A percentile compares a stretch with the other conserved stretches of the same genome.
These are phyloP conservation scores for Raphanus sativus DNA, from an alignment of 345 rosid species.

Conservation along the genomic window DNA sequence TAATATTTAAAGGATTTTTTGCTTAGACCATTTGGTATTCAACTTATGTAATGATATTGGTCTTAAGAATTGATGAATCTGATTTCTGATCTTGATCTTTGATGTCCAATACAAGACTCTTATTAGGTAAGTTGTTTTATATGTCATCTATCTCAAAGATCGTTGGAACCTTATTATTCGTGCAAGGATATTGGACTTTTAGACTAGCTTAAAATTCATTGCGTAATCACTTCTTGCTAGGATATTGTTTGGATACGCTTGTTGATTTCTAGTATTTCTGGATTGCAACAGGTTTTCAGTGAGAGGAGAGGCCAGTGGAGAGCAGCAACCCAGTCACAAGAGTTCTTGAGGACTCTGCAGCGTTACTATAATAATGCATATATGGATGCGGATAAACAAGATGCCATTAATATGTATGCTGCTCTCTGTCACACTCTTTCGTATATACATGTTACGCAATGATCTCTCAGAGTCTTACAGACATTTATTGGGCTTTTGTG, in stretches of 20 bases:
- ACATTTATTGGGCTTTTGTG: conserved; percentile 6
- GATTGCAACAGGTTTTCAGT: conserved; percentile 69
- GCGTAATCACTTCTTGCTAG: background rate
- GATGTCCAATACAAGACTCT: background rate
- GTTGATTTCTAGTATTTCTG: conserved; percentile 27
- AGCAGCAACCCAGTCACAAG: conserved; percentile 98
- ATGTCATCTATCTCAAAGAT: background rate
- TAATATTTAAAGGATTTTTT: too few species aligned
- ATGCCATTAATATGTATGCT: conserved; percentile 87
- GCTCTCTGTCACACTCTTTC: conserved; percentile 24
- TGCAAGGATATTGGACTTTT: background rate
- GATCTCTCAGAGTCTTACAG: conserved; percentile 13
- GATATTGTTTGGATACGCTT: conserved; percentile 10
- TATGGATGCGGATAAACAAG: conserved; percentile 93
- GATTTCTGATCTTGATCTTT: background rate
- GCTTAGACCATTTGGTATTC: background rate
- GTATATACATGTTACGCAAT: conserved; percentile 16
- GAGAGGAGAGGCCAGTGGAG: conserved; percentile 97
- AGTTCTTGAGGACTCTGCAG: conserved; percentile 94
- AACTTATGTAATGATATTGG: background rate
- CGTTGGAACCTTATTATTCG: background rate
- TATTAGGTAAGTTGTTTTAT: background rate
- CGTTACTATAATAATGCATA: conserved; percentile 94
- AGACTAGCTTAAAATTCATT: background rate
- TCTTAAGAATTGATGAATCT: background rate